These are phyloP conservation scores for Diutina siamensis DNA, from an alignment of 1,139 yeast genomes.

Conservation along the genomic window DNA sequence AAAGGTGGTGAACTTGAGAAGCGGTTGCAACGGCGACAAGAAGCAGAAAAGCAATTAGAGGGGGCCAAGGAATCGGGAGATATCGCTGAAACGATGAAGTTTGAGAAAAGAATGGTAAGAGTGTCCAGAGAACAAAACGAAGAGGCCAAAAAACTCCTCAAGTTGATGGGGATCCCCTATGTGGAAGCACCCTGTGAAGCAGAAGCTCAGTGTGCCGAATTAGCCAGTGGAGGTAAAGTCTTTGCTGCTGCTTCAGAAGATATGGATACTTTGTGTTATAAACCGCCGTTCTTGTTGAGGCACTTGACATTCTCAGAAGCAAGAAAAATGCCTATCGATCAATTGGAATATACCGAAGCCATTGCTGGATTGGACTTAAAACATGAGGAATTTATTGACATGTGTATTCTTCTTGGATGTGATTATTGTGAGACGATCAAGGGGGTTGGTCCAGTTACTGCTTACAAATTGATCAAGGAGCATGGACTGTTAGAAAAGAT, in stretches of 20 bases:
- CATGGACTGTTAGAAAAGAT: constrained; percentile 73
- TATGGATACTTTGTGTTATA: constrained; percentile 95
- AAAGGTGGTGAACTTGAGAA: constrained; percentile 91
- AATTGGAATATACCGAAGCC: constrained; percentile 58
- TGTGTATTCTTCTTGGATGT: constrained; percentile 90
- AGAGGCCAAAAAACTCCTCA: constrained; percentile 73
- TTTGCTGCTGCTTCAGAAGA: constrained; percentile 98
- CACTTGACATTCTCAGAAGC: constrained; percentile 93
- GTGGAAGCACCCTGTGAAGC: constrained; percentile 97
- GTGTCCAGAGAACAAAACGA: constrained; percentile 88
- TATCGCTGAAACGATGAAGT: constrained; percentile 61
- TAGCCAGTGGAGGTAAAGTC: constrained; percentile 80
- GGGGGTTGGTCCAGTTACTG: constrained; percentile 95
- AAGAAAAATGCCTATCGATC: constrained; percentile 84
- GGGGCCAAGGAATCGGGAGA: constrained; percentile 72
- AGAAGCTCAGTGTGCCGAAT: constrained; percentile 94
- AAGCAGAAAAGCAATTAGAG: constrained; percentile 66
- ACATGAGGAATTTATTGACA: constrained; percentile 67
- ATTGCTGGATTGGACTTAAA: constrained; percentile 68
- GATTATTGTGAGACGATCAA: constrained; percentile 93
- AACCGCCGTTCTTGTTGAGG: constrained; percentile 71
- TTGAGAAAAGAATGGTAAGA: constrained; percentile 78
- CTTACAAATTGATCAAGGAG: constrained; percentile 76
- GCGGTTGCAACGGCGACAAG: constrained; percentile 69
- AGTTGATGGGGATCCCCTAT: constrained; percentile 89